Evolutionary conservation across 1,139 yeast genomes (phyloP).

Genomic region (Yamadazyma epiphylla): DNA sequence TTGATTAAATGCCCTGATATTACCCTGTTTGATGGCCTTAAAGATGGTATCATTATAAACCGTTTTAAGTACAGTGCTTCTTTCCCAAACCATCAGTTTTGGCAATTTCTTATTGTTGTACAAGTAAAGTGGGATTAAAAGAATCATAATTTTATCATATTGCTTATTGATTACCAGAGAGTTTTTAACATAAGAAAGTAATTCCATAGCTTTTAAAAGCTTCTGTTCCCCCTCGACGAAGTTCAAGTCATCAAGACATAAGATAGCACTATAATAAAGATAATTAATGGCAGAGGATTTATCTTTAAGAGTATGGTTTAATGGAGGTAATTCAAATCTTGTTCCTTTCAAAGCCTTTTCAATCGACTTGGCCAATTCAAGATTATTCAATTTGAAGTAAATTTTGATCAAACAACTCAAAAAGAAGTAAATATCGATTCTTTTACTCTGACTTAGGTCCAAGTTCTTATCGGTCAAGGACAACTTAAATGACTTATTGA

Average conservation of each 20-base stretch:
- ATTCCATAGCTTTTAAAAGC: conserved; percentile 45
- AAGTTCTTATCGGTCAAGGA: conserved; percentile 76
- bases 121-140: conserved; percentile 55
- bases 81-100: conserved; percentile 31
- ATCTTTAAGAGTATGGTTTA: conserved; percentile 45
- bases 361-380: conserved; percentile 75
- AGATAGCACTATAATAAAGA: conserved; percentile 62
- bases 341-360: conserved; percentile 68
- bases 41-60: conserved; percentile 50
- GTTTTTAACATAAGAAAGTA: conserved; percentile 23
- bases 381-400: conserved; percentile 66
- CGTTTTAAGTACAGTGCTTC: conserved; percentile 20
- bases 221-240: conserved; percentile 47
- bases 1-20: conserved; percentile 46
- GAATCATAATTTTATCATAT: conserved; percentile 39
- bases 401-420: conserved; percentile 69
- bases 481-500: conserved; percentile 72
- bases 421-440: conserved; percentile 69
- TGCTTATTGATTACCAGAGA: conserved; percentile 19
- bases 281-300: conserved; percentile 57
- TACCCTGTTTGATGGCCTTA: conserved; percentile 50
- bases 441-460: conserved; percentile 47
- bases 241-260: conserved; percentile 61
- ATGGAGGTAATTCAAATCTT: conserved; percentile 40
- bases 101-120: conserved; percentile 43